Evolutionary conservation across 371 early-diverging fungal species (phyloP).

Genomic region (Mucor irregularis): DNA sequence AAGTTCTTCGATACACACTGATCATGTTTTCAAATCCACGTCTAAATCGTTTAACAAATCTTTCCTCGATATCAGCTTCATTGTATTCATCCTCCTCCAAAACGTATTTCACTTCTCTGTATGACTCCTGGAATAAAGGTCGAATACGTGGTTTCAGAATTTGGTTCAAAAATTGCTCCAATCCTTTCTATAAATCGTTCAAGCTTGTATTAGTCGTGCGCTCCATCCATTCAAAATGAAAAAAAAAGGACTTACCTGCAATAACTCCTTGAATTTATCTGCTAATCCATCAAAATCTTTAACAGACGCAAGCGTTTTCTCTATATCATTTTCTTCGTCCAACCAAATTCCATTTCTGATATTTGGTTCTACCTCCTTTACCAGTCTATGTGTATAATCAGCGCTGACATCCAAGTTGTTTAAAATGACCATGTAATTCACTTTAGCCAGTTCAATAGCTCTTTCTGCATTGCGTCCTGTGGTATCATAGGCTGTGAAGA

Average conservation of each 20-base stretch:
- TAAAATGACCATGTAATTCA: slow-evolving; percentile 72
- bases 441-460: slow-evolving; percentile 49
- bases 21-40: slow-evolving; percentile 64
- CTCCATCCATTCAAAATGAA: too few species aligned
- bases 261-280: slow-evolving; percentile 60
- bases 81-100: slow-evolving; percentile 89
- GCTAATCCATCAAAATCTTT: slow-evolving; percentile 58
- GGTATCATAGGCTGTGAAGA: slow-evolving; percentile 53
- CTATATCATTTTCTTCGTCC: slow-evolving; percentile 47
- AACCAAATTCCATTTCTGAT: slow-evolving; percentile 47
- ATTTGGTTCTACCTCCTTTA: slow-evolving; percentile 62
- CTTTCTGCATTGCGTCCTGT: slow-evolving; percentile 33
- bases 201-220: too few species aligned
- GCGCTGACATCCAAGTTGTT: slow-evolving; percentile 85
- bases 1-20: slow-evolving; percentile 37
- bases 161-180: slow-evolving; percentile 79
- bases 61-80: slow-evolving; percentile 75
- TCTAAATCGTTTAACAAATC: slow-evolving; percentile 78
- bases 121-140: slow-evolving; percentile 77
- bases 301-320: slow-evolving; percentile 49
- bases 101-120: slow-evolving; percentile 85
- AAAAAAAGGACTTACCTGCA: too few species aligned
- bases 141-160: slow-evolving; percentile 81
- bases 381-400: slow-evolving; percentile 71
- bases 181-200: slow-evolving; percentile 58